Base-by-base conservation (phyloP, 306 rosid species). In the Vigna reflexopilosa region DNA sequence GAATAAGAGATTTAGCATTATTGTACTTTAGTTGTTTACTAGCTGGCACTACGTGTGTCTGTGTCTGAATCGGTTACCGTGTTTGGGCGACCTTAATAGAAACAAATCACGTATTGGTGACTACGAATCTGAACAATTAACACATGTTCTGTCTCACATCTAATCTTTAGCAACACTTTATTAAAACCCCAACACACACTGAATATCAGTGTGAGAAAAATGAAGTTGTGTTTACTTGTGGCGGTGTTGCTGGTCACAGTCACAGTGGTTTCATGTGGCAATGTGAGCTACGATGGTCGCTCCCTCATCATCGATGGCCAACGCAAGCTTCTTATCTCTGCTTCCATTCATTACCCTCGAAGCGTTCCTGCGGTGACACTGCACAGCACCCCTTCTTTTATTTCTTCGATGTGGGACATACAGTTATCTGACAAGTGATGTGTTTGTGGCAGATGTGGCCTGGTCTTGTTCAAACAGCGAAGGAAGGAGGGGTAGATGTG, bases 311-410 rank as follows among this genome's bases (percentile, higher is more conserved):
- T 94, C 65, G 78, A 87, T 52, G 98, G 94, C 76, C 88, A 86
- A 7, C 82, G 93, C 5, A 90, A 89, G 90, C 97, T 94, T 64
- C 96, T 91, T 50, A 86, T 94, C 86, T 94, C 98, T 71, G 94
- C 98, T 44, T 73, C 98, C 88, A 89, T 91, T 85, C 98, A 94
- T 84, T 94, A 94, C 75, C 98, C 98, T 66, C 91, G 98, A 73
- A 94, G 98, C 42, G 97, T 94, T 72, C 98, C 98, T 26, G 89
- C 81, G 78, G 98, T 93, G 22, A 85, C 86, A 17, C 55, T 16
- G 4, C 12, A 17, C 55, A 9, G 2, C 12, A 7, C 22, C 19
- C 20, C 3, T 59, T 6, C 1, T 34, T 28, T 32, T 62, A 0
- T 62, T 62, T 59, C 0, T 32, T 20, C 67, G 6, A 61, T 30